Percentiles rank a stretch among this genome's conserved stretches.
These are phyloP conservation scores for Acanthamoeba castellanii DNA, from an alignment of 208 protist genomes.

Conservation along the genomic window DNA sequence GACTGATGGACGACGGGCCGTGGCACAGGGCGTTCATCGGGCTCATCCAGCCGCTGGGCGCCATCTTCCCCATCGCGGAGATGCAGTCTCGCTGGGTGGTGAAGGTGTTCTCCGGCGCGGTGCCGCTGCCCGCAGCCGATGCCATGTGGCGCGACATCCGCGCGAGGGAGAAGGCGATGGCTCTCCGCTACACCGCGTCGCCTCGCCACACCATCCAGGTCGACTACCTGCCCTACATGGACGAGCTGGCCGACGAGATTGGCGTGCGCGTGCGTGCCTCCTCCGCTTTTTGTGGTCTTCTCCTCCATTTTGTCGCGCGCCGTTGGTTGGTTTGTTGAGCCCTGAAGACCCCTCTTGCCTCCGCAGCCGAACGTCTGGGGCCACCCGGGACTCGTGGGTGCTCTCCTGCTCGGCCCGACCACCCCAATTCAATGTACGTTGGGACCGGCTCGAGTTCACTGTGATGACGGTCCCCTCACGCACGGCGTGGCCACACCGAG, in stretches of 20 bases:
- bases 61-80: slow-evolving; percentile 18
- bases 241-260: slow-evolving; percentile 31
- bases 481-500: too few relatives aligned
- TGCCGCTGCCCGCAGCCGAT: not conserved
- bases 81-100: slow-evolving; percentile 28
- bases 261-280: slow-evolving; percentile 14
- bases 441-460: not conserved
- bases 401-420: slow-evolving; percentile 40
- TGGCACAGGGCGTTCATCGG: slow-evolving; percentile 41
- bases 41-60: slow-evolving; percentile 44
- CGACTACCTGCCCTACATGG: slow-evolving; percentile 52
- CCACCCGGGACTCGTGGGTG: not conserved
- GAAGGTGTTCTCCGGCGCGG: not conserved
- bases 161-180: slow-evolving; percentile 6
- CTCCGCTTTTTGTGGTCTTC: not conserved
- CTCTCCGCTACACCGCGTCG: not conserved
- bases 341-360: not conserved
- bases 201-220: slow-evolving; percentile 63
- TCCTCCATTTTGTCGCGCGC: not conserved
- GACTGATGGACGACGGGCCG: too few relatives aligned
- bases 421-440: slow-evolving; percentile 41
- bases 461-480: not conserved
- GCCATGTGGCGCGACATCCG: slow-evolving; percentile 1
- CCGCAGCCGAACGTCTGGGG: not conserved
- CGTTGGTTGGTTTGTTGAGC: not conserved